phyloP scores from a whole-genome alignment of 805 yeast species.

The Ogataea paraovalis region DNA sequence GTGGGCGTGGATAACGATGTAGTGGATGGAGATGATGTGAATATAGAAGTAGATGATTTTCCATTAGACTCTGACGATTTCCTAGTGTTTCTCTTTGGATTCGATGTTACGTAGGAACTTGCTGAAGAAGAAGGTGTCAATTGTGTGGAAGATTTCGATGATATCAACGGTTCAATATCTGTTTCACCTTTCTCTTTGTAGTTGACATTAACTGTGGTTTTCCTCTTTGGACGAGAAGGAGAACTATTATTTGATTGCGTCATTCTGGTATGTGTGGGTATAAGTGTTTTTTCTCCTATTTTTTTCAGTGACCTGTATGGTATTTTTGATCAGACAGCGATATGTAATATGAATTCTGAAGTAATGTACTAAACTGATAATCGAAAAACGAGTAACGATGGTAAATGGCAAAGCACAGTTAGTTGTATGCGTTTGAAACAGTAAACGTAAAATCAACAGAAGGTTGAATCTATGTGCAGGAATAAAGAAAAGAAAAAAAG shows the following conservation, averaged over 20 bases:
- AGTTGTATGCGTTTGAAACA: not conserved
- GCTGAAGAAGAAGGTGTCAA: conserved; percentile 1
- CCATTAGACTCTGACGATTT: not conserved
- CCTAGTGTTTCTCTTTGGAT: conserved; percentile 1
- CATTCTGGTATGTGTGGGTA: too few relatives aligned
- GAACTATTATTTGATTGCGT: conserved; percentile 6
- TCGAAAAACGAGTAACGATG: too few relatives aligned
- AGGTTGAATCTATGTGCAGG: not conserved
- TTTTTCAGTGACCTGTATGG: too few relatives aligned
- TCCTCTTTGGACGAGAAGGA: conserved; percentile 28
- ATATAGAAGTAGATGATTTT: not conserved
- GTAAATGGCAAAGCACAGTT: too few relatives aligned
- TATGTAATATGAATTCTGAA: too few relatives aligned
- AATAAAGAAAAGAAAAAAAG: not conserved
- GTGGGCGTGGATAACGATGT: not conserved
- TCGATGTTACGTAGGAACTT: not conserved
- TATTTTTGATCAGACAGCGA: too few relatives aligned
- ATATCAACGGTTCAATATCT: conserved; percentile 11
- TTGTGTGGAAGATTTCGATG: not conserved
- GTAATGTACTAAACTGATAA: too few relatives aligned
- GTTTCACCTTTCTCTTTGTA: conserved; percentile 32
- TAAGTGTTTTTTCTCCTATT: not conserved
- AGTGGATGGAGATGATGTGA: not conserved
- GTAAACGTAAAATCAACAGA: not conserved
- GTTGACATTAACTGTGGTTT: conserved; percentile 29